Conservation (phyloP, 2,329 filamentous ascomycete genomes). For the Aspergillus carbonarius region DNA sequence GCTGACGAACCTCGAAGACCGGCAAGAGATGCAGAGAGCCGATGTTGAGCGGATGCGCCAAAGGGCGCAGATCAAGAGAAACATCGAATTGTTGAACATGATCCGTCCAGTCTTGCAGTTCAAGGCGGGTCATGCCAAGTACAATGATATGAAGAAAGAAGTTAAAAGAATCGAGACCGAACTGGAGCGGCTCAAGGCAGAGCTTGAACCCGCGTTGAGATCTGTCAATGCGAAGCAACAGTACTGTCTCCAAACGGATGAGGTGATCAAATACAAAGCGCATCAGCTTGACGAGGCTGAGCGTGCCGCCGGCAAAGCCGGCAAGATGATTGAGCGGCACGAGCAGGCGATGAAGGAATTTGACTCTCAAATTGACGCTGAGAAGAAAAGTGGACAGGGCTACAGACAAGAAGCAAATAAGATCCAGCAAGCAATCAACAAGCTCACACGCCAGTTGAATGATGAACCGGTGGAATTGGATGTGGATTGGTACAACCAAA, state of each 20-base stretch:
- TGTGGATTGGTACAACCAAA: slow-evolving; percentile 66
- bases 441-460: slow-evolving; percentile 62
- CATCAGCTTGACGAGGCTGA: slow-evolving; percentile 57
- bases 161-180: slow-evolving; percentile 58
- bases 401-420: slow-evolving; percentile 55
- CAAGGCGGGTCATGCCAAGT: slow-evolving; percentile 51
- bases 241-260: slow-evolving; percentile 60
- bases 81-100: slow-evolving; percentile 64
- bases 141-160: slow-evolving; percentile 55
- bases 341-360: slow-evolving; percentile 39
- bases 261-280: slow-evolving; percentile 57
- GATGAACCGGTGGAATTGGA: slow-evolving; percentile 68
- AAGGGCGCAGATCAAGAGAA: slow-evolving; percentile 65
- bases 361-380: slow-evolving; percentile 48
- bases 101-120: slow-evolving; percentile 68
- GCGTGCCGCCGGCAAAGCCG: slow-evolving; percentile 41
- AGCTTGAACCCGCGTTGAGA: slow-evolving; percentile 66
- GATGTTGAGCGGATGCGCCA: slow-evolving; percentile 83
- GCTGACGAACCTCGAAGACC: slow-evolving; percentile 66
- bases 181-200: slow-evolving; percentile 59
- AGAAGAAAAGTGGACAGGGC: slow-evolving; percentile 50
- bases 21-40: slow-evolving; percentile 71
- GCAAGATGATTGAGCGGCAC: slow-evolving; percentile 43
- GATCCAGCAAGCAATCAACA: slow-evolving; percentile 59
- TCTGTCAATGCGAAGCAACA: slow-evolving; percentile 68